These are phyloP conservation scores for Massospora cicadina DNA, from an alignment of 371 early-diverging fungal species.

Conservation along the genomic window DNA sequence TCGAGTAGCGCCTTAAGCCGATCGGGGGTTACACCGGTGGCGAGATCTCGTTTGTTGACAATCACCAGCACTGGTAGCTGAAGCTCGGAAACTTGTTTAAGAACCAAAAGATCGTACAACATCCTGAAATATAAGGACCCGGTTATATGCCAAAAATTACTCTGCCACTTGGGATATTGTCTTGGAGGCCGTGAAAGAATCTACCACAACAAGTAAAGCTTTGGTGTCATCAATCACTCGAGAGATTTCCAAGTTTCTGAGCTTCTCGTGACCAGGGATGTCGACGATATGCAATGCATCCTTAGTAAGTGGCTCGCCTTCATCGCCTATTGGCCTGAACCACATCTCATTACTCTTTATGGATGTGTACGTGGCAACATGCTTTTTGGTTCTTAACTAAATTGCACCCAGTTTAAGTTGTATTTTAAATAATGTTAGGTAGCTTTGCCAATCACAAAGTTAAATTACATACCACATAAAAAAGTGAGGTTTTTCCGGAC, in stretches of 20 bases:
- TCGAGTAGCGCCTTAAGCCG: slow-evolving; percentile 46
- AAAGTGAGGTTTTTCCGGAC: background rate
- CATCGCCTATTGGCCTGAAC: background rate
- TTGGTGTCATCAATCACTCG: slow-evolving; percentile 46
- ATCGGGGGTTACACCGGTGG: slow-evolving; percentile 41
- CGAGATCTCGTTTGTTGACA: slow-evolving; percentile 69
- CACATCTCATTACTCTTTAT: background rate
- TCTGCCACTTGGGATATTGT: slow-evolving; percentile 35
- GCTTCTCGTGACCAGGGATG: slow-evolving; percentile 74
- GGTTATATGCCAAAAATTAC: slow-evolving; percentile 12
- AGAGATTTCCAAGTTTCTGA: slow-evolving; percentile 40
- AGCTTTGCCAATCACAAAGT: too few species aligned
- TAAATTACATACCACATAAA: background rate
- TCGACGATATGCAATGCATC: slow-evolving; percentile 48
- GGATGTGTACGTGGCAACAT: background rate
- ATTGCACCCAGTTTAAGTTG: background rate
- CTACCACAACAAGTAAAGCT: slow-evolving; percentile 60
- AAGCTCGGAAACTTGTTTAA: slow-evolving; percentile 28
- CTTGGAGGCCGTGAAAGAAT: slow-evolving; percentile 36
- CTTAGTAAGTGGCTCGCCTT: slow-evolving; percentile 12
- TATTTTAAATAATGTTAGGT: background rate
- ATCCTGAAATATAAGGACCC: background rate
- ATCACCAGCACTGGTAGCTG: slow-evolving; percentile 46
- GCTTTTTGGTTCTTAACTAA: background rate
- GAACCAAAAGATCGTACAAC: slow-evolving; percentile 56